phyloP scores from a whole-genome alignment of 2,329 filamentous ascomycete genomes.

The Ilyonectria sp. region DNA sequence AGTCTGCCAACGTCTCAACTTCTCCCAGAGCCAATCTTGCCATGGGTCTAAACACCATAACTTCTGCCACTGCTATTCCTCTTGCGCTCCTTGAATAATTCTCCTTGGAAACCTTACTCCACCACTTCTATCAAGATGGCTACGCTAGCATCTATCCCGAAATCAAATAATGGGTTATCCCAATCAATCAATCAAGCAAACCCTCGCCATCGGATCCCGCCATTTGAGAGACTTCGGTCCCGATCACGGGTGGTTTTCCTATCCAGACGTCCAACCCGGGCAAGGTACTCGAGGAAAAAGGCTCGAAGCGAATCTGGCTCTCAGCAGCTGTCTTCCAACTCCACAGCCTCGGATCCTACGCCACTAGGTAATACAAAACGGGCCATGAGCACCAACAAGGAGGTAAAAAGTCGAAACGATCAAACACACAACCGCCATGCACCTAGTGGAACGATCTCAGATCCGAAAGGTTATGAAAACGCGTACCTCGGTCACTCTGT shows the following conservation, averaged over 20 bases:
- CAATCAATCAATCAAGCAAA: slow-evolving; percentile 32
- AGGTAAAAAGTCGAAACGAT: not conserved
- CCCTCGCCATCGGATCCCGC: slow-evolving; percentile 29
- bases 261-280: slow-evolving; percentile 45
- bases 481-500: not conserved
- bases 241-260: slow-evolving; percentile 48
- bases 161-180: slow-evolving; percentile 40
- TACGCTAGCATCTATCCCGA: slow-evolving; percentile 48
- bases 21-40: slow-evolving; percentile 6
- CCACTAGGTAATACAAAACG: not conserved
- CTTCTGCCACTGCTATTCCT: slow-evolving; percentile 18
- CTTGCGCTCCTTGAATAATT: slow-evolving; percentile 42
- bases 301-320: not conserved
- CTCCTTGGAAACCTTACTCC: slow-evolving; percentile 38
- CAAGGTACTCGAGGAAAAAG: slow-evolving; percentile 36
- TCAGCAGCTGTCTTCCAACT: not conserved
- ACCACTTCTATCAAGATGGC: slow-evolving; percentile 45
- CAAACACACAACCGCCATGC: not conserved
- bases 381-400: not conserved
- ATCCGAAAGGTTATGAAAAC: not conserved
- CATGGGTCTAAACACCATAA: slow-evolving; percentile 3
- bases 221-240: slow-evolving; percentile 40
- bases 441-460: not conserved
- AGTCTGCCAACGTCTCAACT: not conserved
- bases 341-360: not conserved